These are phyloP conservation scores for Mycena kentingensis DNA, from an alignment of 768 basidiomycete genomes.

Conservation along the genomic window DNA sequence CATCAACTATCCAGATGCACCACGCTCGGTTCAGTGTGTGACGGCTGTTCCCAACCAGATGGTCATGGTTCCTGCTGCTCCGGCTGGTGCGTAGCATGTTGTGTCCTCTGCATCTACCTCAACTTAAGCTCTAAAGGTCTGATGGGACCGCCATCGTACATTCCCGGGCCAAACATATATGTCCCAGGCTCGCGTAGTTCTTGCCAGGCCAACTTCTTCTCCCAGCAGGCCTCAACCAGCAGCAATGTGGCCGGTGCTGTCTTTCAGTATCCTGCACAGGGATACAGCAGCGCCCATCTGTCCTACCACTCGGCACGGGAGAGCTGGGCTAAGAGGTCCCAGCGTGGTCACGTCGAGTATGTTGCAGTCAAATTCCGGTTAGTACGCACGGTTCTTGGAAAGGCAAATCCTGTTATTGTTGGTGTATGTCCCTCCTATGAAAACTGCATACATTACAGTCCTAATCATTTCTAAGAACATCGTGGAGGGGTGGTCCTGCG, in stretches of 20 bases:
- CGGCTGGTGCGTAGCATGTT: too few species aligned
- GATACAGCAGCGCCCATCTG: not conserved
- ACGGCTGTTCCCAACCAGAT: too few species aligned
- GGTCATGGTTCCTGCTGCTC: too few species aligned
- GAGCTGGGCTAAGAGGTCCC: not conserved
- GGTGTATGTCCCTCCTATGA: not conserved
- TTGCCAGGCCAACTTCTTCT: not conserved
- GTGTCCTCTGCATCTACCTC: too few species aligned
- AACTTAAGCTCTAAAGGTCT: too few species aligned
- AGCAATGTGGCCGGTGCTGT: too few species aligned
- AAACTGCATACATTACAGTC: not conserved
- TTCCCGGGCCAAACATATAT: too few species aligned
- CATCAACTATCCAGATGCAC: too few species aligned
- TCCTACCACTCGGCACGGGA: not conserved
- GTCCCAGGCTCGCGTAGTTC: not conserved
- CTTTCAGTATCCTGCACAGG: not conserved
- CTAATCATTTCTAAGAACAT: not conserved
- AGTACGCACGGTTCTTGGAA: not conserved
- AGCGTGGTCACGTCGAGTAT: not conserved
- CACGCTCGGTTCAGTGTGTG: too few species aligned
- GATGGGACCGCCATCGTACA: not conserved
- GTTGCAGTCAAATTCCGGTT: not conserved
- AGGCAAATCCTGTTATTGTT: not conserved
- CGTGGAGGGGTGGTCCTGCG: not conserved
- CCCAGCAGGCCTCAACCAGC: not conserved